Evolutionary conservation across 1,284 basidiomycete genomes (phyloP).

Genomic region (Heliocybe sulcata): DNA sequence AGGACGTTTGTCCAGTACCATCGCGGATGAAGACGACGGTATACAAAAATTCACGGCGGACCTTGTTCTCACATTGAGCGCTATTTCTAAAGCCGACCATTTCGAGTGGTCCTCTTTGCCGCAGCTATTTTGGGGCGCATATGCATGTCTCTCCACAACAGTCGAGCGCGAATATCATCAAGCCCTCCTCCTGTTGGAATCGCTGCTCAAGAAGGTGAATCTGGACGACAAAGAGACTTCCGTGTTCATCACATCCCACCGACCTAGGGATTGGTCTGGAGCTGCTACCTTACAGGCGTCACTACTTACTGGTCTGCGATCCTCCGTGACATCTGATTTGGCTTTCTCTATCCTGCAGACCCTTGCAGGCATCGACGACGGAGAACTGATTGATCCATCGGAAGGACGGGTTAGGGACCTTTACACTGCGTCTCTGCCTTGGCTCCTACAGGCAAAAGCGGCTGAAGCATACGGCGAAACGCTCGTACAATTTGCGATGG

Average conservation of each 20-base stretch:
- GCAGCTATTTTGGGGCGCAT: slow-evolving; percentile 84
- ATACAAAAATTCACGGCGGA: slow-evolving; percentile 83
- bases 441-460: slow-evolving; percentile 81
- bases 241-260: slow-evolving; percentile 58
- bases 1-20: slow-evolving; percentile 79
- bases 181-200: slow-evolving; percentile 61
- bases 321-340: slow-evolving; percentile 60
- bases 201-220: slow-evolving; percentile 68
- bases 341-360: slow-evolving; percentile 69
- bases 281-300: slow-evolving; percentile 63
- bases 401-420: slow-evolving; percentile 75
- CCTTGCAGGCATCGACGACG: slow-evolving; percentile 57
- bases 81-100: slow-evolving; percentile 54
- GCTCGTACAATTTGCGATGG: slow-evolving; percentile 68
- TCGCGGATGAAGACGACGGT: slow-evolving; percentile 62
- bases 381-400: slow-evolving; percentile 67
- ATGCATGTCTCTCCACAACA: slow-evolving; percentile 78
- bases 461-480: slow-evolving; percentile 52
- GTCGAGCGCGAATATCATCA: slow-evolving; percentile 79
- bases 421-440: slow-evolving; percentile 82
- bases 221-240: slow-evolving; percentile 60
- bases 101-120: slow-evolving; percentile 61
- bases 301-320: slow-evolving; percentile 79
- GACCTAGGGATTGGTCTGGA: slow-evolving; percentile 72
- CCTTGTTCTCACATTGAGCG: slow-evolving; percentile 73